These are phyloP conservation scores for Sungouiozyma intestinalis DNA, from an alignment of 805 yeast genomes.

Conservation along the genomic window DNA sequence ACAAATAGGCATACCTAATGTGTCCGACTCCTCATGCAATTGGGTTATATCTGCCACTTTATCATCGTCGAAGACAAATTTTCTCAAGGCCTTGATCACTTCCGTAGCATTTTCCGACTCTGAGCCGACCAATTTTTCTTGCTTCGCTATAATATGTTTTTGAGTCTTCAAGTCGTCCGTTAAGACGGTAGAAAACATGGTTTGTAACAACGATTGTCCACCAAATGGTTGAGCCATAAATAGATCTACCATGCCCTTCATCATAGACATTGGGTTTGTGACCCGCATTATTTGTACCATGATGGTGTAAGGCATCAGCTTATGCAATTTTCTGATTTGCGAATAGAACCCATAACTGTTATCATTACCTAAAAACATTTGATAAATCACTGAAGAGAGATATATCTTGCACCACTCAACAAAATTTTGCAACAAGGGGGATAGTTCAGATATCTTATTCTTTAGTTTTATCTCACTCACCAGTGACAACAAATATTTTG, in stretches of 20 bases:
- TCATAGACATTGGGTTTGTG: constrained; percentile 80
- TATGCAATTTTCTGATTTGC: constrained; percentile 63
- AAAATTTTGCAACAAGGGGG: constrained; percentile 58
- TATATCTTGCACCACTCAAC: constrained; percentile 78
- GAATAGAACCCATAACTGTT: constrained; percentile 64
- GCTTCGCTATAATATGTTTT: constrained; percentile 39
- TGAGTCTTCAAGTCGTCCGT: constrained; percentile 66
- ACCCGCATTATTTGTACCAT: constrained; percentile 67
- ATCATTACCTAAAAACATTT: constrained; percentile 71
- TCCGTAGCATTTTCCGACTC: constrained; percentile 13
- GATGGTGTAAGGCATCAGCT: constrained; percentile 67
- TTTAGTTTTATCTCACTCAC: constrained; percentile 57
- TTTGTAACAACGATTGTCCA: constrained; percentile 57
- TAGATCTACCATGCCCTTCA: constrained; percentile 69
- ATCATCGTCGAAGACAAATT: constrained; percentile 22
- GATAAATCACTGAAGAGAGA: constrained; percentile 74
- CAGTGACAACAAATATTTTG: constrained; percentile 47
- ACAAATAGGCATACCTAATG: constrained; percentile 20
- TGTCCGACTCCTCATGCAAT: constrained; percentile 26
- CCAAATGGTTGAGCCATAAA: constrained; percentile 75
- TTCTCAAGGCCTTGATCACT: constrained; percentile 24
- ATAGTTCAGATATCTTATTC: constrained; percentile 42
- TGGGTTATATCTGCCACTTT: constrained; percentile 13
- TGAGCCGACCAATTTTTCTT: constrained; percentile 31
- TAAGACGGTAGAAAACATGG: constrained; percentile 58